Percentiles rank a stretch among this genome's conserved stretches.
Conservation (phyloP, 2,329 filamentous ascomycete species). For the Mycosphaerella sp. region DNA sequence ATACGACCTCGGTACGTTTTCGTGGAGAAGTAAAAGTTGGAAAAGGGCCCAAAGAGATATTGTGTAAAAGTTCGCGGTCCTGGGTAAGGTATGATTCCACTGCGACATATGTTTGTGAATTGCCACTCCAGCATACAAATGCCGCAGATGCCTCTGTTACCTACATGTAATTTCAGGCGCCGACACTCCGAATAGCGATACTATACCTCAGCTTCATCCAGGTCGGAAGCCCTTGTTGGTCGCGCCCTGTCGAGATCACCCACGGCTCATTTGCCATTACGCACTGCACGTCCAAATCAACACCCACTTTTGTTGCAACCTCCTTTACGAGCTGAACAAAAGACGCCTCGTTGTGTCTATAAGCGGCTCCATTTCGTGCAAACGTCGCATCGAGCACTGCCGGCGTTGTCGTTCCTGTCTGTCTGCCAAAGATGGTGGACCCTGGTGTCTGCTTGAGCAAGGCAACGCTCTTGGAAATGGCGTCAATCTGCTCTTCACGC, state of each 20-base stretch:
- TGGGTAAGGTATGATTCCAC: too few species aligned
- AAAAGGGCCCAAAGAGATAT: too few species aligned
- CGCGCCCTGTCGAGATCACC: neutral
- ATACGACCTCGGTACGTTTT: too few species aligned
- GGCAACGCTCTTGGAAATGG: conserved; percentile 31
- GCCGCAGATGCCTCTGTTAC: too few species aligned
- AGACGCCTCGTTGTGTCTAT: conserved; percentile 35
- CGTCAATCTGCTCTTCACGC: conserved; percentile 36
- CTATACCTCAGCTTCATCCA: neutral
- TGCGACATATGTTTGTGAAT: too few species aligned
- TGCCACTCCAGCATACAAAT: too few species aligned
- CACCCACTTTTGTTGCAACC: conserved; percentile 36
- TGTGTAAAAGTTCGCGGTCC: too few species aligned
- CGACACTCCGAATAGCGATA: neutral
- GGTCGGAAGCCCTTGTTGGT: neutral
- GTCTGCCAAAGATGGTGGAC: conserved; percentile 37
- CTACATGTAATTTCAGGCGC: neutral
- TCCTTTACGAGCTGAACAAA: conserved; percentile 38
- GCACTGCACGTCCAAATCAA: conserved; percentile 29
- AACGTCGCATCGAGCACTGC: conserved; percentile 22
- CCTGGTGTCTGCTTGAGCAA: conserved; percentile 34
- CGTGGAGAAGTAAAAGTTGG: too few species aligned
- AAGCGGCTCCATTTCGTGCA: conserved; percentile 27
- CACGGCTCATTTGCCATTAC: neutral
- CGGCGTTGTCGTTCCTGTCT: conserved; percentile 34